Base-by-base conservation (phyloP, 2,329 filamentous ascomycete species). In the Calycina marina region DNA sequence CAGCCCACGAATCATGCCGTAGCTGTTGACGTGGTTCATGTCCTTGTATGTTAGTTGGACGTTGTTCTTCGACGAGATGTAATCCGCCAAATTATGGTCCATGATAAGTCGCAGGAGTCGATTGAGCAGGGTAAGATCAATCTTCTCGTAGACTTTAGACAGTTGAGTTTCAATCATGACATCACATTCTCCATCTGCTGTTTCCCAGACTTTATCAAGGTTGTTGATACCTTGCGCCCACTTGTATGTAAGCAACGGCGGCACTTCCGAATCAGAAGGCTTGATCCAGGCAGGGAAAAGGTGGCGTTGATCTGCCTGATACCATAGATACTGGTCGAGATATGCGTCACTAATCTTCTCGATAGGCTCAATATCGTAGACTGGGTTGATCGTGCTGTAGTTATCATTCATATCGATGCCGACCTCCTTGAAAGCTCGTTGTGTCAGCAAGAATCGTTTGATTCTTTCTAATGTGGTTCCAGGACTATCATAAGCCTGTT, bases 371-470 rank as follows among this genome's bases (percentile, higher is more conserved):
- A 98, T 90, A 45, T 98, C 90, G 53, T 98, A 98, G 1, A 98
- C 90, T 0, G 90, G 92, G 52, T 98, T 98, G 63, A 98, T 98
- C 12, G 84, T 88, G 64, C 77, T 96, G 61, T 98, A 98, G 52
- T 98, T 98, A 61, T 98, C 90, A 56, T 98, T 98, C 90, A 98
- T 98, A 53, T 98, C 90, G 45, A 98, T 98, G 34, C 88, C 90
- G 27, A 98, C 90, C 59, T 98, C 90, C 60, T 98, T 98, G 69
- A 98, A 98, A 1, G 92, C 90, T 55, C 90, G 75, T 54, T 98
- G 90, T 0, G 92, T 98, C 27, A 98, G 72, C 40, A 98, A 64
- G 65, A 96, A 96, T 30, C 90, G 80, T 66, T 98, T 98, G 61
- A 98, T 98, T 37, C 90, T 72, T 41, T 93, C 88, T 36, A 98